These are phyloP conservation scores for Neurospora sp. DNA, from an alignment of 495 filamentous ascomycete genomes.

Conservation along the genomic window DNA sequence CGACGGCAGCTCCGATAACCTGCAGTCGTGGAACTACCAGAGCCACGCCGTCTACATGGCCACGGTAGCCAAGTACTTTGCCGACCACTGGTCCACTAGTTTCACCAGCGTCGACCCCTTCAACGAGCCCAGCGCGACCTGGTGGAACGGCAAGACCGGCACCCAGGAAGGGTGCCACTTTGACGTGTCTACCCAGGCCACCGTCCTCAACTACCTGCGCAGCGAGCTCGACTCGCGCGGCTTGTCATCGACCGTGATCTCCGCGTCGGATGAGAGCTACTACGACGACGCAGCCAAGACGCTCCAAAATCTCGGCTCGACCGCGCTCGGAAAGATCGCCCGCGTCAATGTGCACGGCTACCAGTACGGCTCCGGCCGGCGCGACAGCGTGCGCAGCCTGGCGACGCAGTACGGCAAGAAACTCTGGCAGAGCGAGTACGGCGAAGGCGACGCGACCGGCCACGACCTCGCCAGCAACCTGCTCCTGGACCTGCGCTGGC, in stretches of 20 bases:
- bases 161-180: constrained; percentile 31
- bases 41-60: constrained; percentile 29
- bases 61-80: constrained; percentile 27
- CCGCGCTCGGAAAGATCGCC: constrained; percentile 12
- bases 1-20: constrained; percentile 18
- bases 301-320: constrained; percentile 14
- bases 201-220: constrained; percentile 14
- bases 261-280: constrained; percentile 21
- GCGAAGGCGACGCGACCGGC: constrained; percentile 26
- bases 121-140: constrained; percentile 26
- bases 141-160: constrained; percentile 27
- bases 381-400: constrained; percentile 16
- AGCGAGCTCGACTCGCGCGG: constrained; percentile 21
- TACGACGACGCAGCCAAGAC: constrained; percentile 24
- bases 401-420: constrained; percentile 15
- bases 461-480: constrained; percentile 20
- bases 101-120: constrained; percentile 28
- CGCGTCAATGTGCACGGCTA: constrained; percentile 33
- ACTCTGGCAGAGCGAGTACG: constrained; percentile 33
- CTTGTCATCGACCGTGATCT: constrained; percentile 13
- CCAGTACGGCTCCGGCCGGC: constrained; percentile 19
- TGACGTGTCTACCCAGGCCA: constrained; percentile 14
- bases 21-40: constrained; percentile 29
- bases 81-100: constrained; percentile 21
- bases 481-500: constrained; percentile 26